Base-by-base conservation (phyloP, 2,329 filamentous ascomycete genomes). In the Xylariaceae sp. region DNA sequence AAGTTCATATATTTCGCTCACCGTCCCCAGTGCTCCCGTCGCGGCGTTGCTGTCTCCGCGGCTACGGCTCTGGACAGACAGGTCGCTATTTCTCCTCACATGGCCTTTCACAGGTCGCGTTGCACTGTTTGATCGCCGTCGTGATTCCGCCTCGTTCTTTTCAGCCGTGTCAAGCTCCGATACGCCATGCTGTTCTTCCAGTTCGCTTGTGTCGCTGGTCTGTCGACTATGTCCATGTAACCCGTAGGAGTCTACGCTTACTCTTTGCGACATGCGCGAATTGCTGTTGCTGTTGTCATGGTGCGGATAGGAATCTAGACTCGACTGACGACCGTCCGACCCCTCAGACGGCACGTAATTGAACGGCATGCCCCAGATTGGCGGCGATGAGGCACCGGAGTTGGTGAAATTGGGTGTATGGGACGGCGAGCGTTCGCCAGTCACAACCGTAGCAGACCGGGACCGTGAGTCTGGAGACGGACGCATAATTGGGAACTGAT, bases 181-280 rank as follows among this genome's bases (percentile, higher is more conserved):
- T 4, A 70, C 63, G 0, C 71, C 68, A 2, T 69, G 61, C 6
- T 65, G 63, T 14, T 60, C 65, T n/a, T 65, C 62, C 4, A 73
- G 67, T 44, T 81, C 78, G 39, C 79, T 82, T 4, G 74, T 72
- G 58, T 79, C 74, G 66, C 78, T 82, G 40, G 67, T 67, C 5
- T 79, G 71, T 2, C 79, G 75, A 41, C 72, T 70, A 50, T 80
- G 79, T 5, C 48, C 19, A 9, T 23, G 39, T 12, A 49, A 33
- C 14, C 47, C 40, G 11, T 39, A 31, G 58, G 61, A 51, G 71
- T 72, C 3, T 65, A 67, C 12, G 67, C 70, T 46, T 74, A 71
- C 2, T 41, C 65, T 46, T 48, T 67, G 60, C 56, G 60, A 52
- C 53, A 60, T 57, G 33, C 61, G 17, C 2, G 59, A 34, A 36